Evolutionary conservation across 805 yeast species (phyloP), one percentile per base, ranked within the genome.

Genomic region (Kodamaea sagamina): DNA sequence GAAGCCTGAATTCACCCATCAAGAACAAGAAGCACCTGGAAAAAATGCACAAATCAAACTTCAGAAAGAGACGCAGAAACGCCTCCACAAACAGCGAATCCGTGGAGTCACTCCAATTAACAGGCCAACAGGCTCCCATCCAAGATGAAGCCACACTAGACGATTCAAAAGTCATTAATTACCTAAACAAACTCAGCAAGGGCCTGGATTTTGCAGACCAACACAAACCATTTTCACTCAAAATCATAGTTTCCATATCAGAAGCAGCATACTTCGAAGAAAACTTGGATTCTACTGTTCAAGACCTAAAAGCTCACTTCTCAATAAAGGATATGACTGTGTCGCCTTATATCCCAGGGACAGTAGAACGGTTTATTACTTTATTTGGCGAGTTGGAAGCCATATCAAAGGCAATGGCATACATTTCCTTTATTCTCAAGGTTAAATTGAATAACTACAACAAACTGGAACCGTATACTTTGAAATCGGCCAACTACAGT

Each of bases 401-500:
- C 6, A 47, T 58, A n/a, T 36, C 62, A 17, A 58, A 58, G 31
- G 58, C 63, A 4, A 54, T 57, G 4, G 41, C 63, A 2, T 68
- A 47, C 37, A 36, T 65, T 9, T 48, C 66, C 2, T 70, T 53
- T 44, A 24, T 59, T 4, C 40, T 62, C 27, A 50, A 46, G 25
- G 57, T 62, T 2, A 54, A 52, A 21, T 40, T 65, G 22, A 68
- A 68, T 42, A 62, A 61, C 32, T 28, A 60, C 7, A 43, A 52
- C 15, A 44, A 50, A 6, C 41, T 41, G 22, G 58, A 58, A 36
- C 38, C 51, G 6, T 59, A 51, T 43, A 69, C 71, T 1, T 58
- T 70, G 35, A 67, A 66, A 40, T 62, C 68, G 2, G 39, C 52
- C 22, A 66, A 65, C 44, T 67, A 66, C 47, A 15, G 24, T 3